Conservation (phyloP, 495 filamentous ascomycete genomes). For the Penicillium chermesinum region DNA sequence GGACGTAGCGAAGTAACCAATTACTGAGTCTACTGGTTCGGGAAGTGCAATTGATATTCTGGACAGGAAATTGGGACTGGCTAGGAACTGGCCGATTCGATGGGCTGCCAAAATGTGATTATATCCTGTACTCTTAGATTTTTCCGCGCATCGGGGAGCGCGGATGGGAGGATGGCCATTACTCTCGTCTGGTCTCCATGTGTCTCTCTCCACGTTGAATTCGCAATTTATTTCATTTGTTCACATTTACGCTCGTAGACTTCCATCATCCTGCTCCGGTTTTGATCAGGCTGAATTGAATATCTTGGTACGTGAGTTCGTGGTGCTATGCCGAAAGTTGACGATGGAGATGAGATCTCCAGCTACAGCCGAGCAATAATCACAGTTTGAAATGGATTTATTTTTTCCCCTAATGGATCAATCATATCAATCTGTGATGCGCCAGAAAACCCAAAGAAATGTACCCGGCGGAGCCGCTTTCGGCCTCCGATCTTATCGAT, state of each 20-base stretch:
- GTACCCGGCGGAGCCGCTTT: too few species aligned
- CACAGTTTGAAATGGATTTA: background rate
- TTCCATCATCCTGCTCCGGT: background rate
- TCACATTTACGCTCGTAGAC: conserved; percentile 2
- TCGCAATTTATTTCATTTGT: conserved; percentile 32
- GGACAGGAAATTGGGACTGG: background rate
- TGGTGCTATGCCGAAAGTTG: too few species aligned
- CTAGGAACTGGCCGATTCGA: conserved; percentile 1
- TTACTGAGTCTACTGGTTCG: conserved; percentile 17
- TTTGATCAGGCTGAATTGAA: background rate
- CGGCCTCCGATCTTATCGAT: conserved; percentile 42
- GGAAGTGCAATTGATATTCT: conserved; percentile 7
- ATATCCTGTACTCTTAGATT: conserved; percentile 50
- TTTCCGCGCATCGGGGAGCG: conserved; percentile 36
- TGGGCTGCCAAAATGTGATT: conserved; percentile 40
- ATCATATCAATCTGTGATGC: background rate
- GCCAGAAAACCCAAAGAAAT: too few species aligned
- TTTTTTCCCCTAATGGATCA: background rate
- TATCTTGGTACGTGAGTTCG: too few species aligned
- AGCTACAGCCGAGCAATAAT: too few species aligned
- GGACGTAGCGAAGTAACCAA: conserved; percentile 26
- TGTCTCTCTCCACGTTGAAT: conserved; percentile 28
- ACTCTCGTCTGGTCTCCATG: conserved; percentile 28
- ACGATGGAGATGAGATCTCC: too few species aligned
- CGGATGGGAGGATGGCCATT: conserved; percentile 27